A percentile compares a stretch with the other conserved stretches of the same genome.
Evolutionary conservation across 2,329 filamentous ascomycete genomes (phyloP).

Genomic region (Cephalotrichum gorgonifer): DNA sequence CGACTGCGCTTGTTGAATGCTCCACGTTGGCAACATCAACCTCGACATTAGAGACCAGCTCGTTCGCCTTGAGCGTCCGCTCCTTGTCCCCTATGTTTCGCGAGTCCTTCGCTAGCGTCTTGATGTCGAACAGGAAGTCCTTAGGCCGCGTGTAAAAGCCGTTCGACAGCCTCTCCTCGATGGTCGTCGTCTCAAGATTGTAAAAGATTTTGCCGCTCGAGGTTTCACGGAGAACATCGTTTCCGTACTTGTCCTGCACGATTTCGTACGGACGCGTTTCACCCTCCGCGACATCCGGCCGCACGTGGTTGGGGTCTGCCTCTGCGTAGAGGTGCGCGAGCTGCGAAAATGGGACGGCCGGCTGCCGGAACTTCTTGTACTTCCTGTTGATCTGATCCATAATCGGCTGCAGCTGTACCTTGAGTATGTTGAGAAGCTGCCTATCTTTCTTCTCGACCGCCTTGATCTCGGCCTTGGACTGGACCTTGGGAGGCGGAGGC

Average conservation of each 20-base stretch:
- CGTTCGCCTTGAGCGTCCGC: constrained; percentile 75
- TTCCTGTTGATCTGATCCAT: constrained; percentile 94
- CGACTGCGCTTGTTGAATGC: constrained; percentile 52
- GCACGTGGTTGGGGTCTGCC: constrained; percentile 61
- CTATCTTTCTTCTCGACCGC: constrained; percentile 73
- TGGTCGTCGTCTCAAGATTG: constrained; percentile 84
- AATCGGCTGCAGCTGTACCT: constrained; percentile 81
- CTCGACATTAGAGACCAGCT: constrained; percentile 86
- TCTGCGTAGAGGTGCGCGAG: constrained; percentile 82
- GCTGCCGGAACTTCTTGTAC: constrained; percentile 79
- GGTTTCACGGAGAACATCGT: constrained; percentile 65
- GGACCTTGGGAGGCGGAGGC: constrained; percentile 53
- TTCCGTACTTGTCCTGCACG: constrained; percentile 67
- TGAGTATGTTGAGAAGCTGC: constrained; percentile 74
- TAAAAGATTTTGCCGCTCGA: constrained; percentile 80
- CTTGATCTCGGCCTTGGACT: constrained; percentile 71
- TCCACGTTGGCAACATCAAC: constrained; percentile 80
- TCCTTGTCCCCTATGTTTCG: constrained; percentile 75
- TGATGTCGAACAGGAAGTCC: constrained; percentile 84
- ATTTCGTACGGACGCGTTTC: constrained; percentile 69
- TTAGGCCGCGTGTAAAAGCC: constrained; percentile 88
- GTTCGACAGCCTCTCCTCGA: constrained; percentile 93
- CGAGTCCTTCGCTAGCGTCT: constrained; percentile 73
- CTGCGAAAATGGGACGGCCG: constrained; percentile 61
- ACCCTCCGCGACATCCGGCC: constrained; percentile 39